Conservation (phyloP, 1,284 basidiomycete genomes). For the Fomitopsis pinicola region DNA sequence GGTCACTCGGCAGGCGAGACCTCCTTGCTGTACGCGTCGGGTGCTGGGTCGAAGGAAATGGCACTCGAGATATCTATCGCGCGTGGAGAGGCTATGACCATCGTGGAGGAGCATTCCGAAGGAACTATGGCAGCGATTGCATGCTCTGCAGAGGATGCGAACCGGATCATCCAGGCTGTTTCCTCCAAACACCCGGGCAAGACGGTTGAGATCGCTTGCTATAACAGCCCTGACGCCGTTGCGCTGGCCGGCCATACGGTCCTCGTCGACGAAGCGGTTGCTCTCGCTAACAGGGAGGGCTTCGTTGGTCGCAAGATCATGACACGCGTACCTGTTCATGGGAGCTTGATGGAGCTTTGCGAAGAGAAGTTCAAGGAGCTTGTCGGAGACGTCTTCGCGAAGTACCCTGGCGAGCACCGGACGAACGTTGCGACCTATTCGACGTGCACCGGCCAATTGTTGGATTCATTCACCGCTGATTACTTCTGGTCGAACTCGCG, state of each 20-base stretch:
- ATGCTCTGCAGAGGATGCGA: conserved; percentile 25
- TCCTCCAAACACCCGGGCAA: conserved; percentile 2
- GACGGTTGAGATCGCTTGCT: conserved; percentile 32
- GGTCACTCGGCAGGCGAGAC: conserved; percentile 43
- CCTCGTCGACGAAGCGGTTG: background rate
- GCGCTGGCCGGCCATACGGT: conserved; percentile 30
- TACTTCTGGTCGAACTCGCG: conserved; percentile 33
- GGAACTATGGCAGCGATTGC: conserved; percentile 40
- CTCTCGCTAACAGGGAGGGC: conserved; percentile 26
- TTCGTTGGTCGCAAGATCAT: conserved; percentile 30
- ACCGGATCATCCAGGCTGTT: conserved; percentile 17
- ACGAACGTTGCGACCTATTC: conserved; percentile 23
- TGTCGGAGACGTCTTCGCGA: conserved; percentile 23
- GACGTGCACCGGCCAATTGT: conserved; percentile 20
- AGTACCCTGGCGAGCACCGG: conserved; percentile 8
- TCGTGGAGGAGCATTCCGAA: conserved; percentile 24
- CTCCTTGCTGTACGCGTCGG: conserved; percentile 37
- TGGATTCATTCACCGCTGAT: conserved; percentile 17
- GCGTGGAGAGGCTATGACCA: conserved; percentile 31
- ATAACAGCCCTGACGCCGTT: conserved; percentile 31
- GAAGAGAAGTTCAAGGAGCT: conserved; percentile 16
- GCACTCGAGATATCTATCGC: conserved; percentile 36
- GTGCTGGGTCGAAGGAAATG: conserved; percentile 34
- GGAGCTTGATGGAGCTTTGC: conserved; percentile 29
- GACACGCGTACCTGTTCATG: conserved; percentile 31